Conservation (phyloP, 768 basidiomycete genomes). For the Lyophyllum shimeji region DNA sequence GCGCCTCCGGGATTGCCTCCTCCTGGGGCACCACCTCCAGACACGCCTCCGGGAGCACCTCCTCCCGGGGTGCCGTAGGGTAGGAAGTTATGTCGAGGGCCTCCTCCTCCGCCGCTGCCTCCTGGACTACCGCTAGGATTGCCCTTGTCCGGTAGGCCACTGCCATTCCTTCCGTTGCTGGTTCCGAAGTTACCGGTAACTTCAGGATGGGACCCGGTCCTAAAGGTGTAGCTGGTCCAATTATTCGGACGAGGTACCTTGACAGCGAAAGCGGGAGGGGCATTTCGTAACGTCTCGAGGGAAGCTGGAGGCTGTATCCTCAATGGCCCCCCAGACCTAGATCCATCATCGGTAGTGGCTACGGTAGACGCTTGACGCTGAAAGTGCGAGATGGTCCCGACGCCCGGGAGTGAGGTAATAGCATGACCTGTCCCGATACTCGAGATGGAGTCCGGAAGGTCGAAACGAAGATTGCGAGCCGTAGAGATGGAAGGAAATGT, state of each 20-base stretch:
- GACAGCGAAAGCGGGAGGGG: not conserved
- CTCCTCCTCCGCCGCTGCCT: not conserved
- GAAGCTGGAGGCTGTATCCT: not conserved
- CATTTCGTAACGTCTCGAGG: not conserved
- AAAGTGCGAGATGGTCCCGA: not conserved
- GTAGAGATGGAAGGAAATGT: not conserved
- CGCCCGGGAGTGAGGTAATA: conserved; percentile 8
- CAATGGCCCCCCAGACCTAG: not conserved
- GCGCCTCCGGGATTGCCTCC: too few relatives aligned
- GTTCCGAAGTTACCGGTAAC: not conserved
- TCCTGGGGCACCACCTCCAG: too few relatives aligned
- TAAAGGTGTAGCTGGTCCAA: not conserved
- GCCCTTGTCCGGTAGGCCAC: too few relatives aligned
- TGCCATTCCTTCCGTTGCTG: too few relatives aligned
- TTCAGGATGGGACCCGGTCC: not conserved
- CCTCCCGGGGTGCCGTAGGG: too few relatives aligned
- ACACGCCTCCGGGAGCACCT: too few relatives aligned
- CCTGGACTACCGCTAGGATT: not conserved
- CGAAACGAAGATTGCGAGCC: not conserved
- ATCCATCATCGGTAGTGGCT: not conserved
- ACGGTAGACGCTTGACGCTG: not conserved
- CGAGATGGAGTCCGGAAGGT: not conserved
- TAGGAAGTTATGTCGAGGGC: too few relatives aligned
- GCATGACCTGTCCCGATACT: not conserved
- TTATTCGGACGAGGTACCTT: not conserved